Evolutionary conservation across 2,329 filamentous ascomycete species (phyloP), one percentile per base, ranked within the genome.

Genomic region (Aaosphaeria arxii): DNA sequence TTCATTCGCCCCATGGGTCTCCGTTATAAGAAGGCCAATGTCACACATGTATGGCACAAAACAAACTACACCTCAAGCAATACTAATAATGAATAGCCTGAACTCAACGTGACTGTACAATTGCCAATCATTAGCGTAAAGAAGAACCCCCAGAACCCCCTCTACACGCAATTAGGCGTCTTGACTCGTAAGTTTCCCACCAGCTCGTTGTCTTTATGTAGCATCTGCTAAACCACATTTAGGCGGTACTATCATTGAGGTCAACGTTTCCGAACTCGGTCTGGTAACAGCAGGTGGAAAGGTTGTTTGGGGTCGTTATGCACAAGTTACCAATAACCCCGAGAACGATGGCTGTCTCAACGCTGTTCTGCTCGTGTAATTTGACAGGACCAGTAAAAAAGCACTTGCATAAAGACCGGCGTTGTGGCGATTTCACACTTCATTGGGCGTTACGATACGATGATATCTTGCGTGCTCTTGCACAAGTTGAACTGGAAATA

Each of bases 121-220:
- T 76, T 96, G 24, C 76, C 76, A 2, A 78, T 78, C 43, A 78
- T 80, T 52, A 72, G 70, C 32, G 86, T 89, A 50, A 88, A 90
- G 79, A 91, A 90, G 80, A 92, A 91, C 73, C 89, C 89, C 2
- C 88, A 91, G 73, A 91, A 90, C 67, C 89, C 89, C 1, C 44
- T 95, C 66, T 96, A 96, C 74, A 96, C 92, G 0, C 91, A 96
- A 66, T 77, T 97, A 5, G 92, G 92, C 52, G 91, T 96, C 3
- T 71, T 96, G 63, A 92, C 88, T 42, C 17, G 17, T 24, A 24
- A 24, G 17, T 24, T 24, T 24, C 3, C 17, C 17, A 24, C 17
- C 3, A 91, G 91, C 2, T 24, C 17, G 17, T 3, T 24, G 17
- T 24, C 17, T 24, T 24, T 24, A 24, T 24, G 17, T 24, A 24